These are phyloP conservation scores for Xerocomus potaroensis DNA, from an alignment of 768 basidiomycete species.

Conservation along the genomic window DNA sequence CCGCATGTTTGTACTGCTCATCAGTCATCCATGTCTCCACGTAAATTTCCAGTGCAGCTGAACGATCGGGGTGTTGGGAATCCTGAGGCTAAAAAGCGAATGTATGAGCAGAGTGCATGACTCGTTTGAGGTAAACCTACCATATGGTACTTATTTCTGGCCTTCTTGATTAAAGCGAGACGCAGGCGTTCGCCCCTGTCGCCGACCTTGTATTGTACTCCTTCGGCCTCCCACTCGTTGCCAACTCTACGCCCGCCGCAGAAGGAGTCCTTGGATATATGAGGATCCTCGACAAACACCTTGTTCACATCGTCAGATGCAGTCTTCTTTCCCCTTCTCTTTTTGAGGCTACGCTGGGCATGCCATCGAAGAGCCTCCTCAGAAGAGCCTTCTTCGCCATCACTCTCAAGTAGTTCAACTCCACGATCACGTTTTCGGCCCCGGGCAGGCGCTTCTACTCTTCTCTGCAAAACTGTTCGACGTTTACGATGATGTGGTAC, in stretches of 20 bases:
- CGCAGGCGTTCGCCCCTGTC: constrained; percentile 65
- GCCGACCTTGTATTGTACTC: constrained; percentile 66
- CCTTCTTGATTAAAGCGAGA: constrained; percentile 67
- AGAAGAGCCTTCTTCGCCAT: constrained; percentile 14
- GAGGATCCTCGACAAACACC: constrained; percentile 45
- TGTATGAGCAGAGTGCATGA: constrained; percentile 8
- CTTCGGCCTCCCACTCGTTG: constrained; percentile 74
- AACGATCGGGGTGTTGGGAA: constrained; percentile 71
- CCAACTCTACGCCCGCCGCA: constrained; percentile 59
- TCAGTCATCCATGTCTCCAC: constrained; percentile 80
- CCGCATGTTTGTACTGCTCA: constrained; percentile 64
- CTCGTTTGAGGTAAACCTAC: constrained; percentile 37
- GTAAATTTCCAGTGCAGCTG: constrained; percentile 63
- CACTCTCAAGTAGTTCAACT: constrained; percentile 39
- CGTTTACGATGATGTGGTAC: constrained; percentile 51
- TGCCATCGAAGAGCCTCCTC: constrained; percentile 9
- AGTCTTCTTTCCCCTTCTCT: constrained; percentile 52
- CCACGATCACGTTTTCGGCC: constrained; percentile 70
- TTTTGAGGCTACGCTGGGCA: constrained; percentile 31
- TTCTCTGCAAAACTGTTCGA: constrained; percentile 51
- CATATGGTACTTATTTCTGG: constrained; percentile 68
- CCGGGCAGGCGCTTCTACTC: constrained; percentile 43
- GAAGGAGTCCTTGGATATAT: constrained; percentile 45
- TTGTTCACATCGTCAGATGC: constrained; percentile 41
- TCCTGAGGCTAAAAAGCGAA: constrained; percentile 59